Evolutionary conservation across 306 rosid species (phyloP).

Genomic region (Dicorynia guianensis): DNA sequence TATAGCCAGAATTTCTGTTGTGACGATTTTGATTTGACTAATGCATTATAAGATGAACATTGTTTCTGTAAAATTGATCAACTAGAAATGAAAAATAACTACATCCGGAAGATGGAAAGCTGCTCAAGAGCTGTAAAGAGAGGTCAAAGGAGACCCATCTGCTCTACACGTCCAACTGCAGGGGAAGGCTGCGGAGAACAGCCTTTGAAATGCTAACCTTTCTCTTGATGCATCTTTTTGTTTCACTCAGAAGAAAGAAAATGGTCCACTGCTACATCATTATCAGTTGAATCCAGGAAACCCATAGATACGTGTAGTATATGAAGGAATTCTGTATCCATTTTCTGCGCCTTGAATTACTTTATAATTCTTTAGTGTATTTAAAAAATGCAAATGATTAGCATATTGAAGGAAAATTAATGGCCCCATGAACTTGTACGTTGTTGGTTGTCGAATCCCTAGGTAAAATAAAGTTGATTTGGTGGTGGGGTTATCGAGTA

Average conservation of each 20-base stretch:
- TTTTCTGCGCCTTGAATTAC: conserved; percentile 2
- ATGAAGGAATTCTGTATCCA: conserved; percentile 1
- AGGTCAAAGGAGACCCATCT: too few relatives aligned
- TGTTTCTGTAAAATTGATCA: conserved; percentile 31
- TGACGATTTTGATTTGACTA: conserved; percentile 14
- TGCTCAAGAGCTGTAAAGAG: conserved; percentile 19
- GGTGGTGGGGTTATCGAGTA: conserved; percentile 46
- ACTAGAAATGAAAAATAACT: conserved; percentile 1
- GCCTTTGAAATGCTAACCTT: conserved; percentile 25
- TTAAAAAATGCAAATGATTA: conserved; percentile 37
- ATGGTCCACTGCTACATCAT: conserved; percentile 28
- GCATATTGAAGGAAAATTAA: conserved; percentile 39
- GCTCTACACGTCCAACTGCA: conserved; percentile 1
- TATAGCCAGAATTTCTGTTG: not conserved
- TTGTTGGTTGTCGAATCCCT: conserved; percentile 40
- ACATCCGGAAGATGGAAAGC: conserved; percentile 17
- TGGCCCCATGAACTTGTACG: conserved; percentile 43
- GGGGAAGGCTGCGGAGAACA: conserved; percentile 28
- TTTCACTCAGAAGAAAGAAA: not conserved
- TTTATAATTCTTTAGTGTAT: not conserved
- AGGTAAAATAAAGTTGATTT: conserved; percentile 36
- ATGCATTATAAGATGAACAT: not conserved
- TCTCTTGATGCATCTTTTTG: conserved; percentile 18
- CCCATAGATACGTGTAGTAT: not conserved
- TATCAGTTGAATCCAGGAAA: conserved; percentile 5